Base-by-base conservation (phyloP, 2,329 filamentous ascomycete genomes). In the Davidsoniella australis region DNA sequence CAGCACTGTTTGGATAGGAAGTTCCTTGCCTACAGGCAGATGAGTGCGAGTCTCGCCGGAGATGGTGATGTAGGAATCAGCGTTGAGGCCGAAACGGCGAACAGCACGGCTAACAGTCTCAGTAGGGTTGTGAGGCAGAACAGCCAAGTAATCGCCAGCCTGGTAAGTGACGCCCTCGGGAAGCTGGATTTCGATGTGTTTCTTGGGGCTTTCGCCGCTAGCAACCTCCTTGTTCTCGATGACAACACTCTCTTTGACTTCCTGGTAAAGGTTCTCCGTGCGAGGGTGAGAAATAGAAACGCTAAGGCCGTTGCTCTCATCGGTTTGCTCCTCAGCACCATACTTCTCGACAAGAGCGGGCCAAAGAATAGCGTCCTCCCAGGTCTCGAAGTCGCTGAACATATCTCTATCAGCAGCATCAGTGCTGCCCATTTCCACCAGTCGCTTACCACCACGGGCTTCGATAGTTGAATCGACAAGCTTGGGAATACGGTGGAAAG, bases 121-220 rank as follows among this genome's bases (percentile, higher is more conserved):
- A 42, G 69, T 68, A 1, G 77, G 76, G 59, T 89, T 89, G 26
- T 84, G 63, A 0, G 84, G 84, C 1, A 87, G 66, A 2, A 87
- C 68, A 0, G 81, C 80, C 0, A 89, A 70, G 59, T 91, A 89
- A 58, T 89, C 84, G 12, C 84, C 85, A 2, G 80, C 73, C 38
- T 73, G 70, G 62, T 88, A 89, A 0, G 69, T 71, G 67, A 76
- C 69, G 46, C 72, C 74, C 0, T 68, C 72, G 0, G 84, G 83
- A 1, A 89, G 68, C 53, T 76, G 72, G 33, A 87, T 75, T 54
- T 77, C 76, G 17, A 85, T 72, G 54, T 80, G 71, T 20, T 74
- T 72, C 66, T 85, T 86, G 37, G 66, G 64, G 0, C 74, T 66
- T 23, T 67, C 69, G 0, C 64, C 68, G 1, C 66, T 63, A 0